Base-by-base conservation (phyloP, 108 stramenopile species). In the Cylindrotheca fusiformis region DNA sequence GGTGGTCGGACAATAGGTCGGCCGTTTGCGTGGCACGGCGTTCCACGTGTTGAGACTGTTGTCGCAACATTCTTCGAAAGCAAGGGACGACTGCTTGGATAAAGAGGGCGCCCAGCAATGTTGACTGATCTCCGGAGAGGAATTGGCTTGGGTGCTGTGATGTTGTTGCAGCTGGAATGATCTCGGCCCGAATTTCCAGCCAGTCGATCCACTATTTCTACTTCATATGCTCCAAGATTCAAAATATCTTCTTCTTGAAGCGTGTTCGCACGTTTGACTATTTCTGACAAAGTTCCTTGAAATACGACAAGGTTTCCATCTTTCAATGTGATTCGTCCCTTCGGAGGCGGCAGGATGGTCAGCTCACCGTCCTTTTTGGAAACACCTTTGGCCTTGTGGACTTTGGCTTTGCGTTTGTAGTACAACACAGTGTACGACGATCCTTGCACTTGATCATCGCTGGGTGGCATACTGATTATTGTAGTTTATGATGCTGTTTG, bases 391-490 rank as follows among this genome's bases (percentile, higher is more conserved):
- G 69, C 67, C 59, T 85, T 85, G 69, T 85, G 84, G 0, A 87
- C 80, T 58, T 86, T 90, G 53, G 79, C 80, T 19, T 60, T 81
- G 17, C 85, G 72, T 72, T 83, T 81, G 82, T 81, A 87, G 65
- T 87, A 90, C 19, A 90, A 71, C 41, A 90, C 84, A 45, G 75
- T 63, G 54, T 77, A 85, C 2, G n/a, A 4, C 1, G 2, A 3
- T n/a, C n/a, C n/a, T n/a, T n/a, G n/a, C n/a, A n/a, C n/a, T n/a
- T n/a, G n/a, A n/a, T n/a, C n/a, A n/a, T n/a, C n/a, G n/a, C n/a
- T n/a, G n/a, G n/a, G n/a, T n/a, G n/a, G n/a, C n/a, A n/a, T n/a
- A n/a, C n/a, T n/a, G n/a, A n/a, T n/a, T n/a, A n/a, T n/a, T n/a
- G n/a, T n/a, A n/a, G n/a, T n/a, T n/a, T n/a, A n/a, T n/a, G n/a